phyloP scores from a whole-genome alignment of 805 yeast genomes.

The Middelhovenomyces tepae region DNA sequence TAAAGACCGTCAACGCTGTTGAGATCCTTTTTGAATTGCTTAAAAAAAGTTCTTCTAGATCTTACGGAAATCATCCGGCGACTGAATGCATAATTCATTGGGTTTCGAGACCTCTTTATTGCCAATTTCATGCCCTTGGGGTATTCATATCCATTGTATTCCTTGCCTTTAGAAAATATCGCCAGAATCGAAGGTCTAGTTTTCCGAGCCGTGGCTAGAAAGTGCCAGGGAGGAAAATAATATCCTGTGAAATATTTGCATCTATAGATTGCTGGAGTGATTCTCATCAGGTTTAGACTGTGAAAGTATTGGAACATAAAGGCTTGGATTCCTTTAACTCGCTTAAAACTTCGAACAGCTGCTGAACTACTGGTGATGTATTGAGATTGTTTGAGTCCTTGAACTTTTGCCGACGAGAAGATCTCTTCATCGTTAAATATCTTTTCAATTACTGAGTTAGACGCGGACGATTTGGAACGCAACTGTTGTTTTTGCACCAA shows the following conservation, averaged over 20 bases:
- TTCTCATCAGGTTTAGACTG: slow-evolving; percentile 2
- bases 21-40: slow-evolving; percentile 4
- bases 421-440: too few species aligned
- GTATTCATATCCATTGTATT: slow-evolving; percentile 12
- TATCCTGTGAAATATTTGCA: slow-evolving; percentile 11
- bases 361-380: too few species aligned
- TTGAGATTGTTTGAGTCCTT: too few species aligned
- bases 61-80: slow-evolving; percentile 13
- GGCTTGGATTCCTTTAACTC: too few species aligned
- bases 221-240: slow-evolving; percentile 16
- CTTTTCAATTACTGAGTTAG: too few species aligned
- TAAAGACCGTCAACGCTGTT: slow-evolving; percentile 14
- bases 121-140: neutral
- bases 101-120: slow-evolving; percentile 12
- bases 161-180: slow-evolving; percentile 9
- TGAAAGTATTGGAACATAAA: too few species aligned
- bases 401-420: too few species aligned
- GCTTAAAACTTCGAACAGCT: too few species aligned
- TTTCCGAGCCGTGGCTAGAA: slow-evolving; percentile 14
- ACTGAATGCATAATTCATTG: slow-evolving; percentile 16
- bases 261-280: slow-evolving; percentile 8
- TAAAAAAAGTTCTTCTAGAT: slow-evolving; percentile 6
- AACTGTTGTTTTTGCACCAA: too few species aligned
- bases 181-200: slow-evolving; percentile 14
- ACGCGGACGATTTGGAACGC: too few species aligned